A percentile compares a stretch with the other conserved stretches of the same genome.
These are phyloP conservation scores for Nicotiana sylvestris DNA, from an alignment of 257 asterid species.

Conservation along the genomic window DNA sequence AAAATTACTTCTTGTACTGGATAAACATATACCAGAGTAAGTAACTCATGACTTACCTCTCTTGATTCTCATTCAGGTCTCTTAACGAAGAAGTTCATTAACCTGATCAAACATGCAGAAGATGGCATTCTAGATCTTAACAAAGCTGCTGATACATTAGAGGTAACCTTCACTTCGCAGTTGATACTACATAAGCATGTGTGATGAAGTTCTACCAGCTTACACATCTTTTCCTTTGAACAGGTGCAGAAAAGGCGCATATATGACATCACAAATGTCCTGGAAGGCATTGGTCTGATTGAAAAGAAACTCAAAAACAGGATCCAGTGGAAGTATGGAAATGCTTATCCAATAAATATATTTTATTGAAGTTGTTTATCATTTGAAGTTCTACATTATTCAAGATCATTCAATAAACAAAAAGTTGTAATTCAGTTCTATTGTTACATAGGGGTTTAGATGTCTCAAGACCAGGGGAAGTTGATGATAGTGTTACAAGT, in stretches of 20 bases:
- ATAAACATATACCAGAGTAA: not conserved
- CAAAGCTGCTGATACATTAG: slow-evolving; percentile 88
- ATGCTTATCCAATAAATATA: slow-evolving; percentile 5
- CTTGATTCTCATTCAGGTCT: slow-evolving; percentile 49
- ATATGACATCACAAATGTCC: slow-evolving; percentile 93
- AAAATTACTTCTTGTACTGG: not conserved
- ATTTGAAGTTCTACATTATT: not conserved
- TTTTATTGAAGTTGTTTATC: not conserved
- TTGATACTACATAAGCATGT: slow-evolving; percentile 16
- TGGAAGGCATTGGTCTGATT: slow-evolving; percentile 94
- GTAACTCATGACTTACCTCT: not conserved
- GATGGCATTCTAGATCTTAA: slow-evolving; percentile 94
- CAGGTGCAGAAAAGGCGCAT: slow-evolving; percentile 98
- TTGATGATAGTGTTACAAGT: slow-evolving; percentile 58
- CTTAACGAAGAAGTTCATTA: slow-evolving; percentile 82
- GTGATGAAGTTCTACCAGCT: slow-evolving; percentile 19
- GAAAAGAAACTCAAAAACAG: slow-evolving; percentile 92
- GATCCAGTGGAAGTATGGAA: slow-evolving; percentile 94
- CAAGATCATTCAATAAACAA: slow-evolving; percentile 19
- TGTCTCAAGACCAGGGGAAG: slow-evolving; percentile 76
- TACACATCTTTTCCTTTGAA: slow-evolving; percentile 17
- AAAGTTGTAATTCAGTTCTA: slow-evolving; percentile 18
- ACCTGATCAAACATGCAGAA: slow-evolving; percentile 85
- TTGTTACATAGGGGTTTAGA: slow-evolving; percentile 65
- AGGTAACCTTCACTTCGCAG: slow-evolving; percentile 39